Evolutionary conservation across 768 basidiomycete species (phyloP), one percentile per base, ranked within the genome.

Genomic region (Lactarius pseudohatsudake): DNA sequence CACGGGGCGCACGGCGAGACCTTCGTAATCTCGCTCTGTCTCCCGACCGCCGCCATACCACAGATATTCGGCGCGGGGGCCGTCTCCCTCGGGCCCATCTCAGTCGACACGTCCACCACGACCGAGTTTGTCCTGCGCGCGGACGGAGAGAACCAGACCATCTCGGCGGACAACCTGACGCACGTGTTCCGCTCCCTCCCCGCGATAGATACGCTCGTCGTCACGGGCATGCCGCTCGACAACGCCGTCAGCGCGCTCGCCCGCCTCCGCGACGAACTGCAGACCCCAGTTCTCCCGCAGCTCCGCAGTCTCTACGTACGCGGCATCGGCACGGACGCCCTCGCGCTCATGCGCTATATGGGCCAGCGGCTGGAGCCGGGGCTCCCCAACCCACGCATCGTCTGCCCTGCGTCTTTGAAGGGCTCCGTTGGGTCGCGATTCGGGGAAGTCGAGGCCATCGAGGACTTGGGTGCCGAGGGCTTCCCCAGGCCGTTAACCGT

Each of bases 291-390:
- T 3, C 58, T 64, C 38, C 38, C 58, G 11, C 6, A 45, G 13
- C n/a, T 64, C 28, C 64, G 50, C 2, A 55, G 7, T 50, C 58
- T 64, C 13, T 64, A 55, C 20, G 57, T 64, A 20, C 64, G 64
- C 38, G 47, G 30, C 13, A 55, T 64, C 38, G 64, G 58, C 50
- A 9, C 58, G 13, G 40, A 55, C 40, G 47, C 57, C 13, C 64
- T 64, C 40, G 58, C 57, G 28, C 64, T 64, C 58, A 22, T 43
- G 64, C 64, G 64, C 13, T 59, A 30, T n/a, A 26, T 64, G 28
- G 64, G 64, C 36, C 64, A 64, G 30, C 36, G 64, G 9, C n/a
- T 59, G 50, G 64, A 64, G 40, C 58, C 64, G n/a, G 50, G 57
- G 2, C 38, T 64, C 28, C 64, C 57, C 0, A 38, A 50, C 47